phyloP scores from a whole-genome alignment of 257 asterid genomes.

The Solanum pennellii region DNA sequence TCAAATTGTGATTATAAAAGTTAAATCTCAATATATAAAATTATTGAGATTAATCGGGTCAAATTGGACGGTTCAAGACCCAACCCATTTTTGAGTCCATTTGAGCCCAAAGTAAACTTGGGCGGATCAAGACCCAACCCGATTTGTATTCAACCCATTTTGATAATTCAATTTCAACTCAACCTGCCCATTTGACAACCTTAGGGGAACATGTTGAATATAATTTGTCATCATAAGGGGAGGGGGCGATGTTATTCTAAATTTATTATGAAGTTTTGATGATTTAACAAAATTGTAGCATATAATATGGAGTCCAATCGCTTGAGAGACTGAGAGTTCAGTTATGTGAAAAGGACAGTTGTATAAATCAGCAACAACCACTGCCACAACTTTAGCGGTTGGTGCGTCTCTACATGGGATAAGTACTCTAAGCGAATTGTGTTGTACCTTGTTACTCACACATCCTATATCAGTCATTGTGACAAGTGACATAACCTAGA shows the following conservation, averaged over 20 bases:
- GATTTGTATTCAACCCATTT: too few species aligned
- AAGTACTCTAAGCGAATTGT: background rate
- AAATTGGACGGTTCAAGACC: too few species aligned
- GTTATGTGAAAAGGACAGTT: background rate
- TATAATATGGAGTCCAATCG: background rate
- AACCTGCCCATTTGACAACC: background rate
- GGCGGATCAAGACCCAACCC: too few species aligned
- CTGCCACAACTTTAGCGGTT: background rate
- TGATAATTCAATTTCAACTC: too few species aligned
- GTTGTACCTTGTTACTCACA: background rate
- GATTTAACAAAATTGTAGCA: background rate
- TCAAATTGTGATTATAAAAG: too few species aligned
- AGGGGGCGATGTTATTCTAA: too few species aligned
- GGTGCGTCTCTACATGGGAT: background rate
- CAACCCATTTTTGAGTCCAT: too few species aligned
- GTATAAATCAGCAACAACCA: background rate
- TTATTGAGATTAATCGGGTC: too few species aligned
- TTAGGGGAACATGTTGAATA: background rate
- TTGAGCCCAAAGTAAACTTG: too few species aligned
- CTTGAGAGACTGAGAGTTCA: background rate
- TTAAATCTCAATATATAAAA: too few species aligned
- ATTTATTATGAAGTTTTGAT: too few species aligned
- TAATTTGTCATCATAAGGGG: background rate
- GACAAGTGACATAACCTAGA: background rate
- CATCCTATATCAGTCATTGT: background rate